Evolutionary conservation across 805 yeast genomes (phyloP).

Genomic region (Allodekkera sacchari): DNA sequence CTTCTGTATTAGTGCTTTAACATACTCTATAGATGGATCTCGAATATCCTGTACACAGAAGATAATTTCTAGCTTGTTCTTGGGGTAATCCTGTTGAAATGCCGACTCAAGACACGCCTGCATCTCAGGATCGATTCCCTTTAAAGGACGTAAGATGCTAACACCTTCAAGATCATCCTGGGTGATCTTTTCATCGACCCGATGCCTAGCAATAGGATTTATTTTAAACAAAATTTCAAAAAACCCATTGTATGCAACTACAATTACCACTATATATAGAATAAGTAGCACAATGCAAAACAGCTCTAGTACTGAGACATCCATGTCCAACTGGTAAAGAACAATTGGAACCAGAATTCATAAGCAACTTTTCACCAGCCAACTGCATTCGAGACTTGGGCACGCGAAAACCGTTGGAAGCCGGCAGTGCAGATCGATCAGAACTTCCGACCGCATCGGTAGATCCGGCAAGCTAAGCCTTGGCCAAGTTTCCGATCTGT

Average conservation of each 20-base stretch:
- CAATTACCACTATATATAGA: conserved; percentile 23
- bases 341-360: too few relatives aligned
- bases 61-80: conserved; percentile 51
- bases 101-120: conserved; percentile 59
- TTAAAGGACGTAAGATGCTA: conserved; percentile 72
- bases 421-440: too few relatives aligned
- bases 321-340: too few relatives aligned
- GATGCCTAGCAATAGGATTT: conserved; percentile 10
- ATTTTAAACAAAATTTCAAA: conserved; percentile 18
- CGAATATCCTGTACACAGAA: conserved; percentile 60
- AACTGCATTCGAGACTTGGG: too few relatives aligned
- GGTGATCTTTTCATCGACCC: conserved; percentile 12
- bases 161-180: conserved; percentile 51
- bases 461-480: too few relatives aligned
- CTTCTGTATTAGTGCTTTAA: conserved; percentile 36
- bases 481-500: too few relatives aligned
- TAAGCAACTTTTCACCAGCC: too few relatives aligned
- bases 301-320: too few relatives aligned
- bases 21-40: conserved; percentile 62
- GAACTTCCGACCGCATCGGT: too few relatives aligned
- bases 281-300: too few relatives aligned
- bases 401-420: too few relatives aligned
- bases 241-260: conserved; percentile 22
- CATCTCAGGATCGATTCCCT: conserved; percentile 76
- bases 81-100: conserved; percentile 61